Base-by-base conservation (phyloP, 306 rosid species). In the Clitoria ternatea region DNA sequence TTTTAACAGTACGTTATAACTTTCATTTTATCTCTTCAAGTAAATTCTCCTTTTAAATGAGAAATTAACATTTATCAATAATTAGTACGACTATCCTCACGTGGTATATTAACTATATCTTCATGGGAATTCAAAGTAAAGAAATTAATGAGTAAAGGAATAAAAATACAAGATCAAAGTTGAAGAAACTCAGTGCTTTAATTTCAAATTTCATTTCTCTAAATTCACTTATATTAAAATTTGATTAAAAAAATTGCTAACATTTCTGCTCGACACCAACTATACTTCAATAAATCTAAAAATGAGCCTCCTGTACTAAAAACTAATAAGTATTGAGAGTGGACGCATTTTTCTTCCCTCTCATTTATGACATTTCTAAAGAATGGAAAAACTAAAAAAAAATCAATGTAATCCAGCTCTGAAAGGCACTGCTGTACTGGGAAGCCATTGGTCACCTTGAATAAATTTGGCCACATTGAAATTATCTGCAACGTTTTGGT, bases 391-490 rank as follows among this genome's bases (percentile, higher is more conserved):
- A 2, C 48, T 3, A n/a, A 0, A 15, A 53, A 37, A 18, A 22
- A 33, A 2, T 82, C 43, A 70, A 4, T 27, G 35, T 43, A 85
- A 82, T 20, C 79, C 81, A 62, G 61, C 63, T 45, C 66, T 66
- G 74, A 73, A 83, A 70, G 89, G 87, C 48, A 88, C 60, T 33
- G 82, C 81, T 7, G 88, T 82, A 5, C 8, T 13, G 6, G 85
- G 84, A 48, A 87, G 66, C 92, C 92, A 83, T 12, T 37, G 14
- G 24, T 86, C 70, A 20, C 85, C 92, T 11, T 70, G 76, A 15
- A 85, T 79, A 55, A 88, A 85, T 12, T 37, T 76, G 23, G 56
- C 52, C 5, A 82, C 80, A 0, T 85, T 83, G 64, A 88, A 88
- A 45, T 61, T 48, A 52, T 14, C 45, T 6, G 81, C 78, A 12